Evolutionary conservation across 352 stramenopile genomes (phyloP).

Genomic region (Saprolegnia parasitica): DNA sequence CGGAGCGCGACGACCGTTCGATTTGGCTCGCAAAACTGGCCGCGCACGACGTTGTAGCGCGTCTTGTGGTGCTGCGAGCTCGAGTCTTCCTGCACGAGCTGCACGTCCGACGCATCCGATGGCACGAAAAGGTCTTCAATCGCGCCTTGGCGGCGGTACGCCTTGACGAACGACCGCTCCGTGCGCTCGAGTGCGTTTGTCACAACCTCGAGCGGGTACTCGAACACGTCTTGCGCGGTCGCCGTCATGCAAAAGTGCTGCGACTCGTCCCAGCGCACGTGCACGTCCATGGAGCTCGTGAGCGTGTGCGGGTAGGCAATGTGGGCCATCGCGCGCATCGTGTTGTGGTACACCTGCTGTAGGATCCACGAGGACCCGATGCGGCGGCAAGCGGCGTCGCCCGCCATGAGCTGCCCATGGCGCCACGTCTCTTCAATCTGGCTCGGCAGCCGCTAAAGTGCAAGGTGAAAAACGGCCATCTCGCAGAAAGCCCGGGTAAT

Average conservation of each 20-base stretch:
- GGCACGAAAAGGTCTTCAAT: neutral
- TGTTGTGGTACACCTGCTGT: constrained; percentile 27
- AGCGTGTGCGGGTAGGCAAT: constrained; percentile 1
- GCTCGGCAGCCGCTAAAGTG: constrained; percentile 3
- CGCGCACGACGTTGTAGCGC: constrained; percentile 8
- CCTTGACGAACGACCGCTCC: constrained; percentile 18
- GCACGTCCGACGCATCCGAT: neutral
- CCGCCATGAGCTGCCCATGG: neutral
- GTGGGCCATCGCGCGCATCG: constrained; percentile 10
- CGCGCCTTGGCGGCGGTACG: neutral
- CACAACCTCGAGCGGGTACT: neutral
- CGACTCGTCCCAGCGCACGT: neutral
- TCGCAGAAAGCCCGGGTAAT: neutral
- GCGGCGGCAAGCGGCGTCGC: neutral
- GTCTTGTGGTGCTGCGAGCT: constrained; percentile 7
- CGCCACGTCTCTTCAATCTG: constrained; percentile 20
- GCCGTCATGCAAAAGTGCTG: constrained; percentile 6
- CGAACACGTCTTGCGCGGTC: neutral
- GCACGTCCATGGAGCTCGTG: constrained; percentile 13
- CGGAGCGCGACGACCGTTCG: constrained; percentile 2
- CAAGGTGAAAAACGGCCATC: neutral
- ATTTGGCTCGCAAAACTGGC: constrained; percentile 8
- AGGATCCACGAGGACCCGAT: constrained; percentile 15
- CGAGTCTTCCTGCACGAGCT: constrained; percentile 9
- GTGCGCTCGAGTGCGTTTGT: neutral